These are phyloP conservation scores for Aspergillus costaricaensis DNA, from an alignment of 2,329 filamentous ascomycete genomes.

Conservation along the genomic window DNA sequence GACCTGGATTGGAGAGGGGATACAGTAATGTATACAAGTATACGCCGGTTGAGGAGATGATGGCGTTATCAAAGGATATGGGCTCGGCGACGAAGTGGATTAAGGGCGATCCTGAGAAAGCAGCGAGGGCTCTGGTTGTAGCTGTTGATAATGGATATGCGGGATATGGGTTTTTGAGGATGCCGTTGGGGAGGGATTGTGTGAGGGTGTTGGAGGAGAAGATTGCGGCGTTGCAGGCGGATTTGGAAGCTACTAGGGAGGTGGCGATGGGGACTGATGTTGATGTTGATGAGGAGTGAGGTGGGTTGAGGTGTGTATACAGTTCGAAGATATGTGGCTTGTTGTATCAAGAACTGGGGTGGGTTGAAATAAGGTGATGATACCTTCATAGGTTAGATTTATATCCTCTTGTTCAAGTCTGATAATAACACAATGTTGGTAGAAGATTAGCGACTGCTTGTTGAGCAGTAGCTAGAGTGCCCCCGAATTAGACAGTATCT, in stretches of 20 bases:
- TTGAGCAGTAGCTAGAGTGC: too few relatives aligned
- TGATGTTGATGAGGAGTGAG: not conserved
- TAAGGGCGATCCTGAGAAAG: not conserved
- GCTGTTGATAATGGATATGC: not conserved
- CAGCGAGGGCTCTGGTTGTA: not conserved
- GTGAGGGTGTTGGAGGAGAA: slow-evolving; percentile 9
- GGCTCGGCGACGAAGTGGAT: not conserved
- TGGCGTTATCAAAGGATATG: not conserved
- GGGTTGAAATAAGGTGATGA: too few relatives aligned
- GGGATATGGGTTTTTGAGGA: not conserved
- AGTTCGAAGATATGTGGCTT: too few relatives aligned
- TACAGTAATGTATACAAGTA: not conserved
- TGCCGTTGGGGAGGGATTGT: slow-evolving; percentile 11
- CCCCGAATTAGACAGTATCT: too few relatives aligned
- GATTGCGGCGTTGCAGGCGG: slow-evolving; percentile 6
- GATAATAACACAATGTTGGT: too few relatives aligned
- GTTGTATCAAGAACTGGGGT: too few relatives aligned
- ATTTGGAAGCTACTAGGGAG: not conserved
- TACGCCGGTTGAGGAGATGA: not conserved
- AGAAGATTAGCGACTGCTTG: too few relatives aligned
- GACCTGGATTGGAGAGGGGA: not conserved
- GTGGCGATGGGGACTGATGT: slow-evolving; percentile 6
- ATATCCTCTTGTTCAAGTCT: too few relatives aligned
- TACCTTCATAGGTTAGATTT: too few relatives aligned
- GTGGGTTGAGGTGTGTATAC: too few relatives aligned